Percentiles rank a stretch among this genome's conserved stretches.
phyloP scores from a whole-genome alignment of 2,329 filamentous ascomycete species.

The Sporothrix curviconia region DNA sequence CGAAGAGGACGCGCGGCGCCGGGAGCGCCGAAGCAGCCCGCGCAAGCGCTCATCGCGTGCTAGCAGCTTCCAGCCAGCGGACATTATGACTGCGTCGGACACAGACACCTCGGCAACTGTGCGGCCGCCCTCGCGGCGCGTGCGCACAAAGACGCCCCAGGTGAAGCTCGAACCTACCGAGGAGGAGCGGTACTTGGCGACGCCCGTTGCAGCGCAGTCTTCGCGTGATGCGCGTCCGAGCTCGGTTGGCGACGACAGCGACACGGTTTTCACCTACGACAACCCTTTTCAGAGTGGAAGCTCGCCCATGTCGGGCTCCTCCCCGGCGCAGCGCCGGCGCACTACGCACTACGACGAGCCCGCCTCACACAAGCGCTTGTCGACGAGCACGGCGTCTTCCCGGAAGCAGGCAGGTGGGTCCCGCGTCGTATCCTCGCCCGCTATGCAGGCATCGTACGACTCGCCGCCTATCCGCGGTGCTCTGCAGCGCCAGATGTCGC shows the following conservation, averaged over 20 bases:
- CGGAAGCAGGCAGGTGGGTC: not conserved
- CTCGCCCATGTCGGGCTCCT: conserved; percentile 49
- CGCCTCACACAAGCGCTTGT: not conserved
- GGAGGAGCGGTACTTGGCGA: conserved; percentile 36
- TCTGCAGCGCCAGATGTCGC: conserved; percentile 3
- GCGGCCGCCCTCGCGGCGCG: conserved; percentile 38
- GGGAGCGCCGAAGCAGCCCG: conserved; percentile 38
- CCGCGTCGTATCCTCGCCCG: conserved; percentile 12
- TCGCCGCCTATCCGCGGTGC: not conserved
- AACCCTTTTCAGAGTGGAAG: conserved; percentile 91
- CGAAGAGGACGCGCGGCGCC: conserved; percentile 23
- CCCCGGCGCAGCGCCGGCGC: conserved; percentile 11
- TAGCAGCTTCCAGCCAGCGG: conserved; percentile 43
- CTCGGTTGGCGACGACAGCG: conserved; percentile 35
- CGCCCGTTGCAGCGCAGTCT: conserved; percentile 43
- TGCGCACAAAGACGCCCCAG: conserved; percentile 47
- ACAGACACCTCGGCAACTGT: conserved; percentile 45
- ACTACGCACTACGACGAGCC: conserved; percentile 5
- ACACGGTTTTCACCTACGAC: conserved; percentile 73
- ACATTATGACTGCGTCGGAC: conserved; percentile 28
- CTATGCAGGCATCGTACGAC: conserved; percentile 2
- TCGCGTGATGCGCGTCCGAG: conserved; percentile 33
- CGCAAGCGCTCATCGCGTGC: conserved; percentile 50
- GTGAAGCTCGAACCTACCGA: conserved; percentile 51
- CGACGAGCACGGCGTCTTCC: not conserved